Conservation (phyloP, 129 eudicot genomes). For the Chrysanthemum makinoi region DNA sequence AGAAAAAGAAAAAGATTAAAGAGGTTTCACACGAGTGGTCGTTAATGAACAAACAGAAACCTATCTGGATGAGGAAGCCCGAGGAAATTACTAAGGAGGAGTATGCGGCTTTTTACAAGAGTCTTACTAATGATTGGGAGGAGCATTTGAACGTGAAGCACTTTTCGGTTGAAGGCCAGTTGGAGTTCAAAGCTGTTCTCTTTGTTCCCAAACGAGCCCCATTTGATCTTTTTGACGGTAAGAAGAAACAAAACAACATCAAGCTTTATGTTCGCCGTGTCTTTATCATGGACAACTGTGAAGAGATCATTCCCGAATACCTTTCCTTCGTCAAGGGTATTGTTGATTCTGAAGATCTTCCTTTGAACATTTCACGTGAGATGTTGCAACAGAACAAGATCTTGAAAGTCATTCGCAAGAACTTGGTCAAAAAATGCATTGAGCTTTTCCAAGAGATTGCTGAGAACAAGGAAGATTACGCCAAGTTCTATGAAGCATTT, state of each 20-base stretch:
- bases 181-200: slow-evolving; percentile 68
- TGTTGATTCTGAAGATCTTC: too few species aligned
- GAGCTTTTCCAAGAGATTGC: slow-evolving; percentile 32
- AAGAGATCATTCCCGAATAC: neutral
- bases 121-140: slow-evolving; percentile 73
- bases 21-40: slow-evolving; percentile 52
- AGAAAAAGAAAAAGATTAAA: slow-evolving; percentile 48
- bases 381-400: too few species aligned
- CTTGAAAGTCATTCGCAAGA: too few species aligned
- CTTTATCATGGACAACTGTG: slow-evolving; percentile 60
- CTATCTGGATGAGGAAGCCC: slow-evolving; percentile 38
- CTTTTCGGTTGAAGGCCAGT: slow-evolving; percentile 73
- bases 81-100: slow-evolving; percentile 75
- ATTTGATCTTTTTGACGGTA: slow-evolving; percentile 63
- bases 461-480: slow-evolving; percentile 24
- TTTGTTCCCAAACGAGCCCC: slow-evolving; percentile 78
- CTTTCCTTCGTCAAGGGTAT: slow-evolving; percentile 30
- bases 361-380: too few species aligned
- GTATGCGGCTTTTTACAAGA: slow-evolving; percentile 70
- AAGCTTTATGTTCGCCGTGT: slow-evolving; percentile 58
- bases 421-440: slow-evolving; percentile 23
- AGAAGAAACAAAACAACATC: slow-evolving; percentile 54
- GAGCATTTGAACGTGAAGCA: slow-evolving; percentile 72
- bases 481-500: slow-evolving; percentile 76
- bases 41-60: slow-evolving; percentile 28